These are phyloP conservation scores for Colletotrichum sansevieriae DNA, from an alignment of 2,329 filamentous ascomycete genomes.

Conservation along the genomic window DNA sequence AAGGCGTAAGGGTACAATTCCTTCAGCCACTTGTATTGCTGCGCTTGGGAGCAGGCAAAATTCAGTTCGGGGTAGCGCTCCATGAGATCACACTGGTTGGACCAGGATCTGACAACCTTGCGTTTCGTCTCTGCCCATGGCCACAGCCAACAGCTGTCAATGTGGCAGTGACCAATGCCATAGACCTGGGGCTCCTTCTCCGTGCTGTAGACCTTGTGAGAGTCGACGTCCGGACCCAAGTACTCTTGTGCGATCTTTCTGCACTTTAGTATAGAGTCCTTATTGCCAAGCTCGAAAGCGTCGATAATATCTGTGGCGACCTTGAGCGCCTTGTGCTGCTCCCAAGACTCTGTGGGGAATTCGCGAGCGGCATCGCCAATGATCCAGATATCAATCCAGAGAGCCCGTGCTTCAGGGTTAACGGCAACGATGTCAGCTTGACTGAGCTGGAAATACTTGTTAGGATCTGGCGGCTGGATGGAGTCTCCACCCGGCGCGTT, in stretches of 20 bases:
- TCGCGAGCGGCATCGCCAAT: constrained; percentile 93
- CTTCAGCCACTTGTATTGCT: constrained; percentile 99
- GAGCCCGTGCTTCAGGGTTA: constrained; percentile 84
- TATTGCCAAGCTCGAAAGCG: constrained; percentile 83
- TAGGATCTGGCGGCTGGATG: constrained; percentile 90
- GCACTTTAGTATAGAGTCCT: constrained; percentile 82
- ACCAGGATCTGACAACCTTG: constrained; percentile 96
- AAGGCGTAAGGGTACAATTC: constrained; percentile 88
- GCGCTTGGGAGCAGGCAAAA: constrained; percentile 93
- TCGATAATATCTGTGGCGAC: constrained; percentile 92
- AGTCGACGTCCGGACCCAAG: constrained; percentile 84
- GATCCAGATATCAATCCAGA: constrained; percentile 96
- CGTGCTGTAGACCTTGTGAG: constrained; percentile 84
- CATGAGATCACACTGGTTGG: constrained; percentile 94
- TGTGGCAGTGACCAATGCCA: constrained; percentile 96
- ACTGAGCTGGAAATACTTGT: constrained; percentile 81
- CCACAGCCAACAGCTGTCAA: constrained; percentile 99
- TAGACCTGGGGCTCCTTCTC: constrained; percentile 83
- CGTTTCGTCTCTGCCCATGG: constrained; percentile 98
- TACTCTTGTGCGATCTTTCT: constrained; percentile 88
- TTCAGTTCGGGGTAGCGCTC: constrained; percentile 94
- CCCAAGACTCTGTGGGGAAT: constrained; percentile 88
- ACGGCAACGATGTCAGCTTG: constrained; percentile 90
- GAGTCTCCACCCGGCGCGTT: constrained; percentile 86
- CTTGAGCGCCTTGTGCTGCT: constrained; percentile 87